Base-by-base conservation (phyloP, 176 grass and related monocot genomes). In the Stipa capillata region DNA sequence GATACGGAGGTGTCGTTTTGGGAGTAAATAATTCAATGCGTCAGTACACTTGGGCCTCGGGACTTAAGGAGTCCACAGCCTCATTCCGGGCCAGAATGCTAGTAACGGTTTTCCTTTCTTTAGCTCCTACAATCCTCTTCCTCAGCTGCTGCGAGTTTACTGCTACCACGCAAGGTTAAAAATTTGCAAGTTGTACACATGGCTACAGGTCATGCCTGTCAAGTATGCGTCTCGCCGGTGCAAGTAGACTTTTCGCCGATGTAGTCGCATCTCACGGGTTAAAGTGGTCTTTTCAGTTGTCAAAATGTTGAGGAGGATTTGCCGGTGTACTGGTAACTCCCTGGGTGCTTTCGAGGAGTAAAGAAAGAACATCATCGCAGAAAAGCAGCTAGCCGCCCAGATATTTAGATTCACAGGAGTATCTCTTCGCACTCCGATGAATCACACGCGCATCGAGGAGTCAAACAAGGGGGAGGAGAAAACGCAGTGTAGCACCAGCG, bases 1-100 rank as follows among this genome's bases (percentile, higher is more conserved):
- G 86, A 88, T 51, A 69, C 81, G 86, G 81, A 88, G 81, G 76
- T 55, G 86, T 80, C 86, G 76, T 74, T 44, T 84, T 52, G 59
- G 81, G 76, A 84, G 81, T 79, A 79, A 88, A 84, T 74, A 51
- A 88, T 58, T 63, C 58, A 20, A 54, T 37, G 58, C 65, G 47
- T 87, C 79, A 88, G 48, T 67, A 60, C 57, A 50, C 24, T 34
- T 17, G 29, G 27, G 71, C 79, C 81, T 88, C 74, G 74, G 74
- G 79, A n/a, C n/a, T n/a, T n/a, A n/a, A n/a, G n/a, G n/a, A 82
- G 79, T 71, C 42, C 52, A 80, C 64, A 34, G 33, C 69, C 52
- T 41, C 77, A 9, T 73, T 70, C 69, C 69, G 59, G 69, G 36
- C 43, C 35, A 63, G 67, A 64, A 79, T 28, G 73, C 37, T 72